Evolutionary conservation across 106 monocot genomes (phyloP).

Genomic region (Cymbidium sinense): DNA sequence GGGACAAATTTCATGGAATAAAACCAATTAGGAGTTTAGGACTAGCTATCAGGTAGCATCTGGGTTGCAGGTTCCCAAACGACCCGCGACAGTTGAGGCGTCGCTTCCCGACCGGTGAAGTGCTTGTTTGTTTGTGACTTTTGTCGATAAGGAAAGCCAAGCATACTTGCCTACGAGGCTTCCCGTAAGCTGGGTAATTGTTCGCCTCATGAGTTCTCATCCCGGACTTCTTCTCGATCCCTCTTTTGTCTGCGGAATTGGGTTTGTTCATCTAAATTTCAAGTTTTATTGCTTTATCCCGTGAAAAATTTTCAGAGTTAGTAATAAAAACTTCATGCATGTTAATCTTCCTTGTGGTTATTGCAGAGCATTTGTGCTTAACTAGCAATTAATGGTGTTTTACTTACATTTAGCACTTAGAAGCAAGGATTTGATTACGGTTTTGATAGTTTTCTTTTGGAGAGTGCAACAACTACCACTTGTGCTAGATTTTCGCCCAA

Average conservation of each 20-base stretch:
- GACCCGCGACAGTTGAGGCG: no score
- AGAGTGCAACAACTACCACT: neutral
- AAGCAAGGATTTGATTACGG: neutral
- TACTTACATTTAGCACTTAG: neutral
- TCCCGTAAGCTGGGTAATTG: neutral
- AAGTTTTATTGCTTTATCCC: neutral
- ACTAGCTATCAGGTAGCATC: no score
- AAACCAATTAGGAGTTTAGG: no score
- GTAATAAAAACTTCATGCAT: no score
- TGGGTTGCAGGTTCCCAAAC: no score
- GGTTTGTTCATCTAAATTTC: neutral
- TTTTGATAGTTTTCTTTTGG: neutral
- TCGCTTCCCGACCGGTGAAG: no score
- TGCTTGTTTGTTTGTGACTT: no score
- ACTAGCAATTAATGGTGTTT: neutral
- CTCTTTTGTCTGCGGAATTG: neutral
- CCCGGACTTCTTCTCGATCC: neutral
- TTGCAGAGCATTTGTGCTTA: neutral
- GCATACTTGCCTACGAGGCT: no score
- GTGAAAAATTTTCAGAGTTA: no score
- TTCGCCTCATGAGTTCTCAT: neutral
- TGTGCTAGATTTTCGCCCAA: neutral
- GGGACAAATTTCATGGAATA: no score
- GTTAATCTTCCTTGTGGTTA: no score
- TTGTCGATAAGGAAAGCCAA: no score